Evolutionary conservation across 805 yeast genomes (phyloP), one percentile per base, ranked within the genome.

Genomic region (Priceomyces castillae): DNA sequence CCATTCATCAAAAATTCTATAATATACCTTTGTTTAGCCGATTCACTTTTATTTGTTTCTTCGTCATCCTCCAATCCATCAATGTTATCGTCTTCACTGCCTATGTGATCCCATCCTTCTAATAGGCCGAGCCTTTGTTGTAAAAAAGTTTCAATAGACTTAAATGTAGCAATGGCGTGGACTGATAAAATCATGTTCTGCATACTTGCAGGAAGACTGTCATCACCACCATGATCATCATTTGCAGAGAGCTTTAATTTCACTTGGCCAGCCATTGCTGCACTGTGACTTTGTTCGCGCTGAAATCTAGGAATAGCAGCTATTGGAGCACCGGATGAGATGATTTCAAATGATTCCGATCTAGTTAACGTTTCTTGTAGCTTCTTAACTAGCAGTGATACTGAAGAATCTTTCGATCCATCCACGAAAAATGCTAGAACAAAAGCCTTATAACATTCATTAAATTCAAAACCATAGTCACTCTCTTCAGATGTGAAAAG

Each of bases 321-420:
- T 9, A 35, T 40, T 9, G 44, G 35, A 22, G 53, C 49, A 11
- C 76, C 86, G 54, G 79, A 64, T 0, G 78, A 69, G 1, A 76
- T 59, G 14, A 89, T 78, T 33, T 81, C 84, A 58, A 89, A 86
- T 0, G 83, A 69, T 58, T 90, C 97, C 0, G 81, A 71, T 52
- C 95, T 73, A 1, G 87, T 80, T 17, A 89, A 62, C 0, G 87
- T 80, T 43, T 86, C 90, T 47, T 88, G 94, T 14, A 89, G 64
- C 47, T 82, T 79, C 3, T 64, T 62, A 1, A 87, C 74, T 17
- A 87, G 63, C 2, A 68, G 54, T 4, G 64, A 65, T 34, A 81
- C 54, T 0, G 77, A 68, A 3, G 69, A 47, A 15, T 48, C 40
- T 14, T 40, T 23, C 20, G 55, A 58, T 2, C 53, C 61, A 23